Percentiles rank a stretch among this genome's conserved stretches.
phyloP scores from a whole-genome alignment of 2,329 filamentous ascomycete species.

The Dryadomyces sulphureus region DNA sequence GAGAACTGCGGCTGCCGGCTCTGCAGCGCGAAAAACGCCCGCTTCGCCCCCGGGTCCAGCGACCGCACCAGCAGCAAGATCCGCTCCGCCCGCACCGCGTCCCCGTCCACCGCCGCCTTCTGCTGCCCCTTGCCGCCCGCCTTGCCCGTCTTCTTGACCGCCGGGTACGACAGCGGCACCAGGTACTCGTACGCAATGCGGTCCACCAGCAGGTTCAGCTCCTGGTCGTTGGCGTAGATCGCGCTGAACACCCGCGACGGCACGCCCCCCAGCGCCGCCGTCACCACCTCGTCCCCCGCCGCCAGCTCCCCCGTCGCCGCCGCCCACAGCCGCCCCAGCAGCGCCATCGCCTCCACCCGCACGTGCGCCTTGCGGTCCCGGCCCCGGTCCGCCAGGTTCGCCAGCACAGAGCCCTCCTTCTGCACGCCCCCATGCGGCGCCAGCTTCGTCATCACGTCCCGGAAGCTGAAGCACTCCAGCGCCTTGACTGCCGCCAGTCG shows the following conservation, averaged over 20 bases:
- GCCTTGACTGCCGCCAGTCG: conserved; percentile 78
- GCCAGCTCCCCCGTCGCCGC: conserved; percentile 79
- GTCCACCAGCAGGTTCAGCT: conserved; percentile 74
- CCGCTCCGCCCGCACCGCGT: conserved; percentile 69
- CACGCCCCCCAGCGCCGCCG: conserved; percentile 61
- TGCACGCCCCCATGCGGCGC: conserved; percentile 60
- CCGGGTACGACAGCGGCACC: conserved; percentile 77
- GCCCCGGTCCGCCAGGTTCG: conserved; percentile 71
- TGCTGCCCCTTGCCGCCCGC: conserved; percentile 16
- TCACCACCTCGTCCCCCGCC: conserved; percentile 63
- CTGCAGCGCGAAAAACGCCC: conserved; percentile 79
- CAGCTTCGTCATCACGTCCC: conserved; percentile 68
- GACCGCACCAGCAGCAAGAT: conserved; percentile 70
- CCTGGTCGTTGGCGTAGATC: conserved; percentile 78
- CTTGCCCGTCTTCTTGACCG: conserved; percentile 48
- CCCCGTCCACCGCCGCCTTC: conserved; percentile 38
- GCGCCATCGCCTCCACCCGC: conserved; percentile 71
- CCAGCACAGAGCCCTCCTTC: conserved; percentile 64
- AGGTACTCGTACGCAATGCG: conserved; percentile 75
- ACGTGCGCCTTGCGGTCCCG: conserved; percentile 74
- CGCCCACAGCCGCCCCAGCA: conserved; percentile 83
- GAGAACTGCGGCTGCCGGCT: conserved; percentile 61
- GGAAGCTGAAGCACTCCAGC: conserved; percentile 66
- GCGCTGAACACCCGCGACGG: conserved; percentile 76
- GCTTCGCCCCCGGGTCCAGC: conserved; percentile 63